A percentile compares a stretch with the other conserved stretches of the same genome.
Evolutionary conservation across 1,284 basidiomycete species (phyloP).

Genomic region (Coniferiporia sulphurascens): DNA sequence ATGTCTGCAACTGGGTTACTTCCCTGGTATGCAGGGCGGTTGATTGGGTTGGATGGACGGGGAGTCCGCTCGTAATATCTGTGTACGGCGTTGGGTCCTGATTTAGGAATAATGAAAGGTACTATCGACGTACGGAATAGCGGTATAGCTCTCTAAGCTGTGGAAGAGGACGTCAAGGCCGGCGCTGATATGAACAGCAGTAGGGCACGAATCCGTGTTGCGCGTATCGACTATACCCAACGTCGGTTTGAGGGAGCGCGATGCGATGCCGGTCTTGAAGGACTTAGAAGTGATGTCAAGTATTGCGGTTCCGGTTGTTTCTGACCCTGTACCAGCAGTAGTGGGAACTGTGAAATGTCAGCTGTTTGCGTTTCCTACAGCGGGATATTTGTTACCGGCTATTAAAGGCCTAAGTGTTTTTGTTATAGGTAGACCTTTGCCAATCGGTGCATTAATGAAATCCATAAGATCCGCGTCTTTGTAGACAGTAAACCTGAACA

Average conservation of each 20-base stretch:
- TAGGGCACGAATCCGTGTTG: constrained; percentile 83
- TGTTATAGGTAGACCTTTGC: constrained; percentile 84
- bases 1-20: constrained; percentile 96
- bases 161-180: constrained; percentile 95
- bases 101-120: not conserved
- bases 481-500: constrained; percentile 73
- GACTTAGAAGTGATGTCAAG: constrained; percentile 86
- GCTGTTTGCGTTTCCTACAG: not conserved
- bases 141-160: constrained; percentile 89
- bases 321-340: constrained; percentile 95
- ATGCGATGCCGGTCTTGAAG: constrained; percentile 97
- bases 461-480: constrained; percentile 90
- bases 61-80: constrained; percentile 87
- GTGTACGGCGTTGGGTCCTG: constrained; percentile 13
- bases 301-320: constrained; percentile 97
- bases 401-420: constrained; percentile 81
- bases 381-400: constrained; percentile 46
- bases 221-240: constrained; percentile 84
- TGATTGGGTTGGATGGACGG: constrained; percentile 84
- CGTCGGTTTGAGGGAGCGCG: constrained; percentile 84
- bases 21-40: constrained; percentile 93
- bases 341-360: constrained; percentile 65
- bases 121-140: constrained; percentile 66
- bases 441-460: constrained; percentile 95
- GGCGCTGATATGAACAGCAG: constrained; percentile 84